A percentile compares a stretch with the other conserved stretches of the same genome.
Conservation (phyloP, 768 basidiomycete genomes). For the Rhodotorula diobovata region DNA sequence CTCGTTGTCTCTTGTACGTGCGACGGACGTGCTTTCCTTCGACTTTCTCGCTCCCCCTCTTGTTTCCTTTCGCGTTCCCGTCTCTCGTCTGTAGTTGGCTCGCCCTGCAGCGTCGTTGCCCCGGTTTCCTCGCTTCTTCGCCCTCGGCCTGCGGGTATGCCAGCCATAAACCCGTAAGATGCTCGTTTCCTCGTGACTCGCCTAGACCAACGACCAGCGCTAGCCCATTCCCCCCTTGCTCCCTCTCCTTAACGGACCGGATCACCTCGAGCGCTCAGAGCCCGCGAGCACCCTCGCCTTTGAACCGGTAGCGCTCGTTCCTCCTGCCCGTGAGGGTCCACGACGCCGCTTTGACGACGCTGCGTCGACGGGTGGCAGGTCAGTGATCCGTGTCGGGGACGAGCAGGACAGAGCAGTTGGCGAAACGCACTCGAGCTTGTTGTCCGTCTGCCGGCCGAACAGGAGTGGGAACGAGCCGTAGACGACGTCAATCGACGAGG, state of each 20-base stretch:
- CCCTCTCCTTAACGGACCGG: too few relatives aligned
- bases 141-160: too few relatives aligned
- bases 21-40: background rate
- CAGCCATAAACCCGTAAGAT: too few relatives aligned
- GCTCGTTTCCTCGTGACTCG: too few relatives aligned
- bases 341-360: conserved; percentile 18
- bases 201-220: too few relatives aligned
- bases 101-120: background rate
- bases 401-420: background rate
- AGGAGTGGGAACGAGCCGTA: conserved; percentile 13
- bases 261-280: too few relatives aligned
- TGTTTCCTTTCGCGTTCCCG: background rate
- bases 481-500: conserved; percentile 26
- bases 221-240: too few relatives aligned
- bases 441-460: background rate
- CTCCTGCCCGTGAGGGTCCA: conserved; percentile 39
- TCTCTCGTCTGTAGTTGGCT: too few relatives aligned
- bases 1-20: too few relatives aligned
- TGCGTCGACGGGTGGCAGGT: background rate
- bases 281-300: background rate
- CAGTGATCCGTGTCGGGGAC: background rate
- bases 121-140: too few relatives aligned
- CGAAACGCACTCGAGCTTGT: conserved; percentile 3
- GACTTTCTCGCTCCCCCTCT: background rate
- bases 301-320: conserved; percentile 20